phyloP scores from a whole-genome alignment of 1,139 yeast species.

The Geotrichum siamense region DNA sequence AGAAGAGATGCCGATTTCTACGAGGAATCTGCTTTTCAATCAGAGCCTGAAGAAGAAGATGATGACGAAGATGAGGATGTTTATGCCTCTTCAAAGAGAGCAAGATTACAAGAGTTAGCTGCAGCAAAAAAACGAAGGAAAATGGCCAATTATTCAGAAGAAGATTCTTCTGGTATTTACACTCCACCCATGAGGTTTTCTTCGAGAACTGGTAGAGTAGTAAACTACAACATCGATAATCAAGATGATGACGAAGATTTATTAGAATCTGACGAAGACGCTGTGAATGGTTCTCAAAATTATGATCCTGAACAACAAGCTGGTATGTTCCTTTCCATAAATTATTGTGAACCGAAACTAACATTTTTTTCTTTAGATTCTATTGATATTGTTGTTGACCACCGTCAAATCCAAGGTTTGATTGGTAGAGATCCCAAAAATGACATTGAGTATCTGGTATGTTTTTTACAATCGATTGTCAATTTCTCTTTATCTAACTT shows the following conservation, averaged over 20 bases:
- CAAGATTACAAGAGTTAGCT: conserved; percentile 16
- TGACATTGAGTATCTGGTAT: conserved; percentile 32
- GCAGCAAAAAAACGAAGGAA: conserved; percentile 24
- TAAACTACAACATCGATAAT: conserved; percentile 70
- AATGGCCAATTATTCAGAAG: conserved; percentile 21
- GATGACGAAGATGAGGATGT: conserved; percentile 33
- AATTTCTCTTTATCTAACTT: conserved; percentile 23
- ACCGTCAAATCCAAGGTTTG: conserved; percentile 26
- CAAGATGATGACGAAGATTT: conserved; percentile 51
- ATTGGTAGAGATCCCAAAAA: conserved; percentile 30
- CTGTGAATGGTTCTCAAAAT: conserved; percentile 34
- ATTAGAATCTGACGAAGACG: conserved; percentile 40
- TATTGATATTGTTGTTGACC: conserved; percentile 33
- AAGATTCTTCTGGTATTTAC: conserved; percentile 24
- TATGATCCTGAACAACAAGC: conserved; percentile 30
- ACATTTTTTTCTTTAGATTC: conserved; percentile 30
- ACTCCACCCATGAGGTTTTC: conserved; percentile 54
- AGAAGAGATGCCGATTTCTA: conserved; percentile 16
- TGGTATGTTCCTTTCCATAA: conserved; percentile 25
- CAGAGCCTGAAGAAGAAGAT: conserved; percentile 24
- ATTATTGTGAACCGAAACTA: not conserved
- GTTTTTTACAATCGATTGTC: conserved; percentile 7
- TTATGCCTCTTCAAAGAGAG: conserved; percentile 23
- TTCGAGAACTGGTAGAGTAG: conserved; percentile 59
- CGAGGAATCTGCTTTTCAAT: conserved; percentile 20